These are phyloP conservation scores for Alternaria dauci DNA, from an alignment of 2,329 filamentous ascomycete species.

Conservation along the genomic window DNA sequence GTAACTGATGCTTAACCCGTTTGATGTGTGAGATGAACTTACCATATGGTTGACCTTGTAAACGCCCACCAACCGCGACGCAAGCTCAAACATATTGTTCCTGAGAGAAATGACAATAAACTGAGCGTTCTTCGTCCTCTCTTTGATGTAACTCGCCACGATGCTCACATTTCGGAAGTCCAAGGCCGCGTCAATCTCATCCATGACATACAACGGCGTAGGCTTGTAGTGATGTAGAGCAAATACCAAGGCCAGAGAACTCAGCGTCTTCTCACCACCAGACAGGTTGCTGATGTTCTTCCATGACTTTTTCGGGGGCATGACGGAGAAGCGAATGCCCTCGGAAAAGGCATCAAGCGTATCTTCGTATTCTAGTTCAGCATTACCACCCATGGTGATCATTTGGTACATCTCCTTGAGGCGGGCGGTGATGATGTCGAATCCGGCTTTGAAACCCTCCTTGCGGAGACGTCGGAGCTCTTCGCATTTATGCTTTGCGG, in stretches of 20 bases:
- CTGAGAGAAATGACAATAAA: constrained; percentile 98
- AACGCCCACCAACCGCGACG: constrained; percentile 91
- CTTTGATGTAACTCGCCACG: constrained; percentile 98
- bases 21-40: constrained; percentile 32
- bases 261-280: constrained; percentile 96
- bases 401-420: constrained; percentile 99
- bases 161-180: constrained; percentile 99
- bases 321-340: constrained; percentile 95
- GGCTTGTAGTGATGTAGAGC: constrained; percentile 98
- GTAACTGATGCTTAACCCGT: constrained; percentile 1
- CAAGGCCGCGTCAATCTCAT: constrained; percentile 97
- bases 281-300: constrained; percentile 98
- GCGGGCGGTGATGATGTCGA: constrained; percentile 89
- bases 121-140: constrained; percentile 98
- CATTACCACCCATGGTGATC: constrained; percentile 99
- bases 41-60: constrained; percentile 99
- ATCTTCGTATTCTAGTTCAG: constrained; percentile 95
- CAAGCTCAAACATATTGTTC: constrained; percentile 99
- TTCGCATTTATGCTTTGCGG: constrained; percentile 90
- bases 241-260: constrained; percentile 93
- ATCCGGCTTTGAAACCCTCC: constrained; percentile 98
- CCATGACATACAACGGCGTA: constrained; percentile 98
- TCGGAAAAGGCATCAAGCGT: constrained; percentile 96
- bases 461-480: constrained; percentile 88
- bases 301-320: constrained; percentile 99